Evolutionary conservation across 192 early-diverging fungal species (phyloP), one percentile per base, ranked within the genome.

Genomic region (Mortierella alpina): DNA sequence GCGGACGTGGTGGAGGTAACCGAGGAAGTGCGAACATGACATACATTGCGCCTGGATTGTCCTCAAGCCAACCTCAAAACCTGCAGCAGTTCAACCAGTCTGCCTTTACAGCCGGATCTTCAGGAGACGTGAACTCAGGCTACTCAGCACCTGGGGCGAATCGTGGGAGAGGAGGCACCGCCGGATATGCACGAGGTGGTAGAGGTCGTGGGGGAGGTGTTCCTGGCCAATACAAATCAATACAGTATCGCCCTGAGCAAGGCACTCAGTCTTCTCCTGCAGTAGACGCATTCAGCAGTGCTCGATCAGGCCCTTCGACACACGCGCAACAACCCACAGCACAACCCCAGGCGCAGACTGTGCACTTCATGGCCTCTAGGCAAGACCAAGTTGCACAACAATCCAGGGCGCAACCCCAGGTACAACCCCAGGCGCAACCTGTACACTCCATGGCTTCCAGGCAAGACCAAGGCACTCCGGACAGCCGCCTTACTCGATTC

Each of bases 401-500:
- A n/a, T n/a, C n/a, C n/a, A n/a, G n/a, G 31, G 57, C 59, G 4
- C 39, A 20, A 59, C 23, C 23, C 6, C 57, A 59, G 31, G 57
- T 48, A 2, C 39, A 20, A 15, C 59, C 46, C 8, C 60, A 42
- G 15, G 42, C 62, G 13, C 6, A 49, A 54, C 42, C 31, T 5
- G 1, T 17, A 41, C 31, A n/a, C 7, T 14, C 20, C 10, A 54
- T 10, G 0, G 17, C n/a, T 22, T 46, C 42, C 1, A 6, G 10
- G 23, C 66, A 71, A 23, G 58, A 66, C n/a, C n/a, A 48, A 2
- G 31, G 47, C 17, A 59, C 7, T 67, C 39, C 76, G 3, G 76
- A 79, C 20, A 79, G 76, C 46, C 63, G 76, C 39, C 20, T 72
- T 13, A 52, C 69, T 44, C 68, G 76, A 67, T 79, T 79, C 53